A percentile compares a stretch with the other conserved stretches of the same genome.
phyloP scores from a whole-genome alignment of 148 eudicot genomes.

The Dysphania ambrosioides region DNA sequence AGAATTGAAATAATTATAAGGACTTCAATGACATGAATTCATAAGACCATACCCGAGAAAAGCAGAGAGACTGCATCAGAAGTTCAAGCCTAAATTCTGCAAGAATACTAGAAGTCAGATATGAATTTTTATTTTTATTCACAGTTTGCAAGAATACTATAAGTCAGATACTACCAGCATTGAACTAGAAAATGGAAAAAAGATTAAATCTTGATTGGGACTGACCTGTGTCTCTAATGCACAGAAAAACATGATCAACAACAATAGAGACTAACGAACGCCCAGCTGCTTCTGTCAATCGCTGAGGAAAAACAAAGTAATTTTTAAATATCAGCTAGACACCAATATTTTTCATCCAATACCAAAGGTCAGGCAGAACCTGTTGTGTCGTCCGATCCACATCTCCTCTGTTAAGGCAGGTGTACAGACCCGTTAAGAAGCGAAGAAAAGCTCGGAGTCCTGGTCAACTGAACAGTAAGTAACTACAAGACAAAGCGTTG shows the following conservation, averaged over 20 bases:
- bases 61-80: constrained; percentile 84
- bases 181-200: not conserved
- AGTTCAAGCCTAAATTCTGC: constrained; percentile 94
- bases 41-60: constrained; percentile 67
- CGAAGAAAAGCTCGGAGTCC: constrained; percentile 96
- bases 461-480: constrained; percentile 32
- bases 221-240: constrained; percentile 82
- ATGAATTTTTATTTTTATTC: not conserved
- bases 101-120: constrained; percentile 21
- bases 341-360: not conserved
- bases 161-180: constrained; percentile 1
- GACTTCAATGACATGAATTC: not conserved
- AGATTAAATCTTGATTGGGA: constrained; percentile 14
- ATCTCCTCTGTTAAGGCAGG: constrained; percentile 91
- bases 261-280: constrained; percentile 71
- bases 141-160: no score
- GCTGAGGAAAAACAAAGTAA: constrained; percentile 38
- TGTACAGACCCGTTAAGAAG: constrained; percentile 85
- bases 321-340: constrained; percentile 9
- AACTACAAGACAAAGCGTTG: not conserved
- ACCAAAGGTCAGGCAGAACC: constrained; percentile 37
- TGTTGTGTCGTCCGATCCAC: constrained; percentile 68
- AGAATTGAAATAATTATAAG: not conserved
- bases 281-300: constrained; percentile 87
- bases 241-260: constrained; percentile 88